Base-by-base conservation (phyloP, 169 alveolate genomes). In the Plasmodium vinckei region DNA sequence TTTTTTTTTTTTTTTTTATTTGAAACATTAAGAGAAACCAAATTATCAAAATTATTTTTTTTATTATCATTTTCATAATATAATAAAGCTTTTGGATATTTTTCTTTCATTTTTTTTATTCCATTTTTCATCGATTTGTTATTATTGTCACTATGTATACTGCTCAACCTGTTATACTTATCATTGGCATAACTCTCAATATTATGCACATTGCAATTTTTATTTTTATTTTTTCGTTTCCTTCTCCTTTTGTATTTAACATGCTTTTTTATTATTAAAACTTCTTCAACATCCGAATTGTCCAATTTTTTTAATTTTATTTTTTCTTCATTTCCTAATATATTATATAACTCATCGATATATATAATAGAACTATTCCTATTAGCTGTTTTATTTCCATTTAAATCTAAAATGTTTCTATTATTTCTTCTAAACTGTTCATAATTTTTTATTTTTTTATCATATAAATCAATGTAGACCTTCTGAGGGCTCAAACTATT, bases 221-320 rank as follows among this genome's bases (percentile, higher is more conserved):
- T 15, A 9, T 51, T 51, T 42, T 49, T 9, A 5, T 13, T n/a
- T 9, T 21, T 19, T 19, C 51, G 17, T 21, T 79, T 67, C 42
- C 25, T 79, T 27, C 65, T 65, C 49, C 60, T 79, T 54, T 79
- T 79, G 12, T 65, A 23, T 42, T 53, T 65, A 7, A 65, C 64
- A 44, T 65, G 61, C 27, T 65, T 79, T 79, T 79, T 70, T 54
- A 79, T 79, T 65, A 79, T 65, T 25, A 79, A 71, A 57, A 27
- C 64, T 65, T 79, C 71, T 70, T 79, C 89, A 21, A 65, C 67
- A 65, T 79, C 82, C 9, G 89, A 67, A 51, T 65, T 68, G 33
- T 79, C 89, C 10, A 79, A 39, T 67, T 79, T 79, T 79, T 65
- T 79, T 79, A 65, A 17, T 51, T 23, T 75, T 46, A 79, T 63